Percentiles rank a stretch among this genome's conserved stretches.
Evolutionary conservation across 176 grass and related monocot species (phyloP).

Genomic region (Guadua angustifolia): DNA sequence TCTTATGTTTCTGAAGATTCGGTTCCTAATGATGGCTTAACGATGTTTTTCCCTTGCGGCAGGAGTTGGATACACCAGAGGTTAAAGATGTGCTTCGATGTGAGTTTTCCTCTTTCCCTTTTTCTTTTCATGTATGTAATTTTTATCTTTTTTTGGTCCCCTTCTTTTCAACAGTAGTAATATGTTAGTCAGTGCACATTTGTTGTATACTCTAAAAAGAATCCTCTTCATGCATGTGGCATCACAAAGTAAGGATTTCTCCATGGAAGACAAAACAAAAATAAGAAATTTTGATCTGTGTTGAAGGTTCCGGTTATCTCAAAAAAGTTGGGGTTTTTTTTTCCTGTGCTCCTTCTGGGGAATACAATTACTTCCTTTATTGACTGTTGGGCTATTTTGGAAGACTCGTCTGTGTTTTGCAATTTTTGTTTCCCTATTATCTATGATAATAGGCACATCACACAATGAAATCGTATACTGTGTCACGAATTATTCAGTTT

Average conservation of each 20-base stretch:
- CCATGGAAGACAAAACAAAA: no score
- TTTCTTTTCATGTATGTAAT: neutral
- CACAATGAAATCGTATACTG: neutral
- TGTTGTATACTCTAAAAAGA: no score
- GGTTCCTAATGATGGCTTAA: neutral
- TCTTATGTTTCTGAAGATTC: neutral
- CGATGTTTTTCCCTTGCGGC: neutral
- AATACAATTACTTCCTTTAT: no score
- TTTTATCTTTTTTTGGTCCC: neutral
- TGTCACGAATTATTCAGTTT: neutral
- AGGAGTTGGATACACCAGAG: constrained; percentile 27
- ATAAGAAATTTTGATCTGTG: no score
- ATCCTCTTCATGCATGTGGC: no score
- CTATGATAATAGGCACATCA: neutral
- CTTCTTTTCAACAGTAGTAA: no score
- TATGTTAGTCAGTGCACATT: no score
- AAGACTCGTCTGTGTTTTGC: neutral
- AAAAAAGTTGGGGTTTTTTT: no score
- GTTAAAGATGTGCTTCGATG: constrained; percentile 32
- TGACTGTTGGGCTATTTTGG: no score
- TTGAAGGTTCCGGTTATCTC: no score
- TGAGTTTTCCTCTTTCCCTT: neutral
- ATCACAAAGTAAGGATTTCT: no score
- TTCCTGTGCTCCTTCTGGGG: no score
- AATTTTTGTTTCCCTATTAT: neutral